Evolutionary conservation across 129 eudicot genomes (phyloP), one percentile per base, ranked within the genome.

Genomic region (Chrysanthemum makinoi): DNA sequence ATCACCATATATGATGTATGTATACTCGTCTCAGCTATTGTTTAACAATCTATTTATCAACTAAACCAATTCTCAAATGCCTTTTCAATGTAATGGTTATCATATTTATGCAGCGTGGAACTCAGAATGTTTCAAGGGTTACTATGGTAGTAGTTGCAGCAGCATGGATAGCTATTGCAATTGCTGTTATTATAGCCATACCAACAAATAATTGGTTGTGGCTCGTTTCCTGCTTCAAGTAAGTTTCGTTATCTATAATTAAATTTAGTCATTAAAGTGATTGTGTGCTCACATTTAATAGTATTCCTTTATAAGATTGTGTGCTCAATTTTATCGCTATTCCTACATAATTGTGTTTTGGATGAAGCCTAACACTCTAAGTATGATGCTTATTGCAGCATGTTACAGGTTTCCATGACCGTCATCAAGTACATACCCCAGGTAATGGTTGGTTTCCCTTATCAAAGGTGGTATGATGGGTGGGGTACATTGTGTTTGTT

Each of bases 371-470:
- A n/a, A 76, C 54, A 39, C 62, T 72, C 59, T 8, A 20, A 12
- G 13, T 12, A 19, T 55, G 2, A 17, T 63, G 53, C 69, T 55
- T 0, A 17, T 79, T 81, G 85, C 90, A 89, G 94, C 84, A 80
- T 71, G 2, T 8, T 89, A 78, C 94, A 89, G 62, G 90, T 89
- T 66, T 76, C 71, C 46, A 86, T 89, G 93, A 86, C 96, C 1
- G 80, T 80, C 43, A 74, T 84, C 83, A 89, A 89, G 65, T 89
- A 89, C 71, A 86, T 89, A 68, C 94, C 96, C 51, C 94, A 89
- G 93, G 96, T 83, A 19, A 26, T 18, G 16, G 13, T 19, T 66
- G 19, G 11, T 7, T 20, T 26, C 65, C 8, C 43, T 33, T 33
- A 5, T 33, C 43, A 4, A 33, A 33, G 43, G 43, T 5, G 43